phyloP scores from a whole-genome alignment of 805 yeast species.

The Nakazawaea wickerhamii region DNA sequence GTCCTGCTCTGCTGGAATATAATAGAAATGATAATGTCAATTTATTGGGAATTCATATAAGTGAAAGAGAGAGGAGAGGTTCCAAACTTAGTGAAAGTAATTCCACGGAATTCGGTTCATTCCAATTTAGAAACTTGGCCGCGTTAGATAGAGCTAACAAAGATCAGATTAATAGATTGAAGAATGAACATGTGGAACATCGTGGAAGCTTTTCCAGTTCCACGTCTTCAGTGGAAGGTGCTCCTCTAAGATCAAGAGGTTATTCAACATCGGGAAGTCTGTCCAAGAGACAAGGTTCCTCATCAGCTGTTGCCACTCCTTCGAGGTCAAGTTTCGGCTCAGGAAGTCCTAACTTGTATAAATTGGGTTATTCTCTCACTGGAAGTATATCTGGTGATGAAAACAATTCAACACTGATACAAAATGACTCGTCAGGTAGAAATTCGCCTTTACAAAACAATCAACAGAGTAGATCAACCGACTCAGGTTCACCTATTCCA shows the following conservation, averaged over 20 bases:
- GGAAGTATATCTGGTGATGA: conserved; percentile 31
- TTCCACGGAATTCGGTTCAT: conserved; percentile 81
- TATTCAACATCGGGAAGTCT: conserved; percentile 30
- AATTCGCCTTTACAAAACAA: conserved; percentile 25
- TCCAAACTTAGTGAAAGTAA: conserved; percentile 64
- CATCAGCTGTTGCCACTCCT: conserved; percentile 19
- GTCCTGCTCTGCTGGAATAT: not conserved
- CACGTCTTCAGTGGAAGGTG: conserved; percentile 41
- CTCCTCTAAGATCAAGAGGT: conserved; percentile 21
- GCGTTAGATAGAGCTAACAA: conserved; percentile 91
- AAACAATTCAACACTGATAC: conserved; percentile 6
- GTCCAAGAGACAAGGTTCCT: conserved; percentile 43
- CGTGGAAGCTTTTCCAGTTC: conserved; percentile 34
- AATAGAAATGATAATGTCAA: conserved; percentile 16
- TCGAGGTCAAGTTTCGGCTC: conserved; percentile 8
- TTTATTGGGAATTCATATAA: conserved; percentile 43
- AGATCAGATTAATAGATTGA: conserved; percentile 82
- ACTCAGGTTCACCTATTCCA: conserved; percentile 13
- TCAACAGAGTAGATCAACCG: conserved; percentile 13
- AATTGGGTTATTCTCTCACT: conserved; percentile 15
- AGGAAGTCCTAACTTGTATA: not conserved
- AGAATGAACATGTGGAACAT: conserved; percentile 73
- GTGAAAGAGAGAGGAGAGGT: conserved; percentile 60
- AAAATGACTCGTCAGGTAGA: conserved; percentile 25
- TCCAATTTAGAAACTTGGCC: conserved; percentile 81